These are phyloP conservation scores for Penicillium canescens DNA, from an alignment of 495 filamentous ascomycete genomes.

Conservation along the genomic window DNA sequence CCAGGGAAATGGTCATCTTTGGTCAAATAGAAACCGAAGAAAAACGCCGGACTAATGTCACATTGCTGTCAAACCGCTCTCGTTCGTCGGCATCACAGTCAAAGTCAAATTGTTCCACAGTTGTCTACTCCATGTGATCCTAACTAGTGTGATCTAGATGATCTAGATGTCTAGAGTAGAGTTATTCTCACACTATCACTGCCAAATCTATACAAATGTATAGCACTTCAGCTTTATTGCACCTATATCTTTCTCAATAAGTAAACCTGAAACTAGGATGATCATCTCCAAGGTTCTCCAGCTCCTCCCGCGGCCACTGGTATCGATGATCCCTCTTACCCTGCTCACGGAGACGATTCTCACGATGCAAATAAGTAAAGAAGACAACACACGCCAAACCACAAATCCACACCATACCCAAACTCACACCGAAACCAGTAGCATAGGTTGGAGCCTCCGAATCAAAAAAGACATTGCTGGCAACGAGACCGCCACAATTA, in stretches of 20 bases:
- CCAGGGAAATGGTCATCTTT: background rate
- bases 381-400: conserved; percentile 41
- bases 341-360: conserved; percentile 55
- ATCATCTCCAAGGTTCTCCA: conserved; percentile 59
- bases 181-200: no score
- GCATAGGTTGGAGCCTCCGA: conserved; percentile 49
- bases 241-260: conserved; percentile 22
- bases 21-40: no score
- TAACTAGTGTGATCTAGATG: no score
- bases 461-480: conserved; percentile 52
- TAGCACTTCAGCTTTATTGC: no score
- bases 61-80: no score
- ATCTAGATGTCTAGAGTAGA: no score
- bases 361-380: conserved; percentile 45
- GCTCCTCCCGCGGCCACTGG: conserved; percentile 40
- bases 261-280: conserved; percentile 59
- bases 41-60: no score
- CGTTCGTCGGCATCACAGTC: no score
- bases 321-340: conserved; percentile 54
- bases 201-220: no score
- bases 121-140: no score
- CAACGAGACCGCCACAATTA: conserved; percentile 54
- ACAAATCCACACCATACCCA: conserved; percentile 53
- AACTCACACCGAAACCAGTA: conserved; percentile 48
- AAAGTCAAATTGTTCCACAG: no score